Percentiles rank a stretch among this genome's conserved stretches.
phyloP scores from a whole-genome alignment of 2,329 filamentous ascomycete genomes.

The Plenodomus lindquistii region DNA sequence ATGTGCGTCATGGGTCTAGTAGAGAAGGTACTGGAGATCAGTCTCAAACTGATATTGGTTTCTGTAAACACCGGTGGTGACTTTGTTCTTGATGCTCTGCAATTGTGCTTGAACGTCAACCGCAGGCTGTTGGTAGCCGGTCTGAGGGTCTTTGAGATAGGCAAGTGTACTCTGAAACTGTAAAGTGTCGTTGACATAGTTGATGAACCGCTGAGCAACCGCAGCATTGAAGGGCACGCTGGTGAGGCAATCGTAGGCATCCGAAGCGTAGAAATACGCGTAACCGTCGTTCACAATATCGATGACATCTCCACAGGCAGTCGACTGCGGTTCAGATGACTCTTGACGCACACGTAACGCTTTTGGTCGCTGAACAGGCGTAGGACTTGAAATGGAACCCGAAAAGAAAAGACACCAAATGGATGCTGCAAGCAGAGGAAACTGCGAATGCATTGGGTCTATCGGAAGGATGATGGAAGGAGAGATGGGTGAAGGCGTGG shows the following conservation, averaged over 20 bases:
- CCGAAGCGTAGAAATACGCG: conserved; percentile 8
- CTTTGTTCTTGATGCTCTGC: conserved; percentile 25
- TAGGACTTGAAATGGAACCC: background rate
- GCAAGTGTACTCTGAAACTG: conserved; percentile 51
- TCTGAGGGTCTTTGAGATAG: conserved; percentile 47
- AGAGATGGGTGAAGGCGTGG: background rate
- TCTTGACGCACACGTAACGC: conserved; percentile 7
- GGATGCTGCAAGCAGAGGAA: background rate
- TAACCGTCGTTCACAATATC: conserved; percentile 4
- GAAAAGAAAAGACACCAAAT: background rate
- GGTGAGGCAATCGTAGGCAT: conserved; percentile 42
- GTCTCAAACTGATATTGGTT: conserved; percentile 48
- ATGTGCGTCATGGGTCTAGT: conserved; percentile 40
- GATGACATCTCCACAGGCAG: conserved; percentile 7
- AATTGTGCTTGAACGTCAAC: conserved; percentile 41
- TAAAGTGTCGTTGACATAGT: conserved; percentile 52
- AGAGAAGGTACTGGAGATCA: conserved; percentile 39
- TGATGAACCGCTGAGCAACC: conserved; percentile 49
- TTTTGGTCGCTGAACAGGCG: background rate
- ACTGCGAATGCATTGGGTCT: background rate
- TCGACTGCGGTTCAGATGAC: conserved; percentile 1
- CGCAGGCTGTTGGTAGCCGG: conserved; percentile 47
- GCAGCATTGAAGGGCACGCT: conserved; percentile 52
- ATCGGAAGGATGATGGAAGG: background rate
- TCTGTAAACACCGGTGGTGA: conserved; percentile 31